Percentiles rank a stretch among this genome's conserved stretches.
phyloP scores from a whole-genome alignment of 2,329 filamentous ascomycete genomes.

The Trichophyton mentagrophytes region DNA sequence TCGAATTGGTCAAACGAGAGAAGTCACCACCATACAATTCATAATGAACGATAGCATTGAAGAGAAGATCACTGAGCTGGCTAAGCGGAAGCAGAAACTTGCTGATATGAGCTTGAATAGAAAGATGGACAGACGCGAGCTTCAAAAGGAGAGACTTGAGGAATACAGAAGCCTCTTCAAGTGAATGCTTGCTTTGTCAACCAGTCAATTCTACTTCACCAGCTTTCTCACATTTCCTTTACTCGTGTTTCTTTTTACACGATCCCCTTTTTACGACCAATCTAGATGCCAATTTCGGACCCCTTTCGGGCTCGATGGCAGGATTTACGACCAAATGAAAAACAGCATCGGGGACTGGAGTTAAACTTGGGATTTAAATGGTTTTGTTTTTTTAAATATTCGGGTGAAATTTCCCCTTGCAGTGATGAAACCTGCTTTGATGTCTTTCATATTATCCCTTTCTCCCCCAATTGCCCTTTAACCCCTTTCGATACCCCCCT shows the following conservation, averaged over 20 bases:
- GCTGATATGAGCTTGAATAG: slow-evolving; percentile 76
- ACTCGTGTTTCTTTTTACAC: not conserved
- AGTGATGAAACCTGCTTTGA: not conserved
- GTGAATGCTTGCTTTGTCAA: not conserved
- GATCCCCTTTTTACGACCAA: not conserved
- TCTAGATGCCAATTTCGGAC: not conserved
- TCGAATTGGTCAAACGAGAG: slow-evolving; percentile 76
- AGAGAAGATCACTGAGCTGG: slow-evolving; percentile 79
- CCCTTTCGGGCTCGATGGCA: not conserved
- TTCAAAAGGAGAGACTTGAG: slow-evolving; percentile 51
- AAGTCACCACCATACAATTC: slow-evolving; percentile 74
- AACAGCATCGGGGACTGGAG: not conserved
- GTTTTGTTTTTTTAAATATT: not conserved
- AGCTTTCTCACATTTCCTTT: not conserved
- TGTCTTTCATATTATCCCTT: not conserved
- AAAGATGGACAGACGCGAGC: slow-evolving; percentile 47
- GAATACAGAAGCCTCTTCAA: slow-evolving; percentile 49
- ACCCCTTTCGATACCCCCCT: not conserved
- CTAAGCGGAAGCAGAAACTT: slow-evolving; percentile 83
- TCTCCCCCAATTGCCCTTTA: too few species aligned
- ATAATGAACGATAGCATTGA: slow-evolving; percentile 88
- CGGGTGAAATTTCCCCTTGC: not conserved
- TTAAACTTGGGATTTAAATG: not conserved
- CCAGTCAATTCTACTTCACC: not conserved
- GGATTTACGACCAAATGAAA: not conserved